Evolutionary conservation across 2,329 filamentous ascomycete genomes (phyloP).

Genomic region (Polytolypa hystricis): DNA sequence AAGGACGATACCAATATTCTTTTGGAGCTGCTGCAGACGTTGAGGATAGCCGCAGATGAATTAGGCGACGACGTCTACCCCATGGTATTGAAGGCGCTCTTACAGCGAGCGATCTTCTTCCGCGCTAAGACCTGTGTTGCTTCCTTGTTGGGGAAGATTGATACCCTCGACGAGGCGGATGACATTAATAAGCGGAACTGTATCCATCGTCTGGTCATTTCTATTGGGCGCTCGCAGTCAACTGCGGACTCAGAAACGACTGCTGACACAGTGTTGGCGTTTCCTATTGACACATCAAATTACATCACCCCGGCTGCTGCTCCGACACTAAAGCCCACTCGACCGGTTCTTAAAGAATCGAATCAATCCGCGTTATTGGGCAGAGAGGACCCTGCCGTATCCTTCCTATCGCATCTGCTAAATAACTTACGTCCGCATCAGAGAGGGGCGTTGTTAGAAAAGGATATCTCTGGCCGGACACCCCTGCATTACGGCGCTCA

Average conservation of each 20-base stretch:
- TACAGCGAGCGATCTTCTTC: slow-evolving; percentile 51
- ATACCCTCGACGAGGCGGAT: slow-evolving; percentile 69
- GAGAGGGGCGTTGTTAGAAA: slow-evolving; percentile 46
- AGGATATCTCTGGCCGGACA: slow-evolving; percentile 13
- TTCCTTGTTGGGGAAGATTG: slow-evolving; percentile 57
- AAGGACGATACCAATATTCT: slow-evolving; percentile 31
- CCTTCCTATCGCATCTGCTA: slow-evolving; percentile 53
- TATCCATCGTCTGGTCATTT: slow-evolving; percentile 82
- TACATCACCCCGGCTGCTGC: slow-evolving; percentile 72
- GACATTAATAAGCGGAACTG: slow-evolving; percentile 93
- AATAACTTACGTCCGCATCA: slow-evolving; percentile 59
- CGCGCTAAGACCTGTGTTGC: slow-evolving; percentile 61
- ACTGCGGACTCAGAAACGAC: slow-evolving; percentile 43
- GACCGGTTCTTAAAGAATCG: slow-evolving; percentile 55
- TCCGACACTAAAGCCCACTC: slow-evolving; percentile 50
- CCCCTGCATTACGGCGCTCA: slow-evolving; percentile 50
- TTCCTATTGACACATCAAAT: slow-evolving; percentile 47
- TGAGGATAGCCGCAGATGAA: slow-evolving; percentile 44
- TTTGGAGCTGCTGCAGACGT: slow-evolving; percentile 45
- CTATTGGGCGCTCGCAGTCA: slow-evolving; percentile 67
- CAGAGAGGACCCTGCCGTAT: slow-evolving; percentile 64
- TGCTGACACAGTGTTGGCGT: slow-evolving; percentile 40
- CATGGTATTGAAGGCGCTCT: slow-evolving; percentile 37
- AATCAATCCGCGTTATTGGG: slow-evolving; percentile 48
- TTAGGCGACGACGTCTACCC: slow-evolving; percentile 57